Evolutionary conservation across 371 early-diverging fungal species (phyloP), one percentile per base, ranked within the genome.

Genomic region (Dinochytrium kinnereticum): DNA sequence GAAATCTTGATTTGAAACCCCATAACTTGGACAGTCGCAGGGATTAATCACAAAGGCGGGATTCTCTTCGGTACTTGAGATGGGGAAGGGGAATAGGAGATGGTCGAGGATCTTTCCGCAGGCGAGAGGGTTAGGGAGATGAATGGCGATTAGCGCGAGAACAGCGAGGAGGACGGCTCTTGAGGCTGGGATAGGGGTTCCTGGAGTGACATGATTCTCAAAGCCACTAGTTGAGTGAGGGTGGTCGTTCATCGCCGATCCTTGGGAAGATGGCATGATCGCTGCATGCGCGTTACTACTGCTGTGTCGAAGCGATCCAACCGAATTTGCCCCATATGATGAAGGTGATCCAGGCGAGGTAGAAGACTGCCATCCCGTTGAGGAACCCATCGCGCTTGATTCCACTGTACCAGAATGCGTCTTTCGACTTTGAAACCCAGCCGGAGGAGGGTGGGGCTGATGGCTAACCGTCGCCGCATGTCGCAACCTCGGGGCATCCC

Each of bases 91-190:
- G 61, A 61, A 61, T 10, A 61, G 26, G 13, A 61, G 36, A 36
- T 61, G 24, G 24, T 61, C 61, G 2, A 61, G 36, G 5, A 61
- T 30, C 34, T 34, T 17, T 31, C 13, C 61, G 26, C 36, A 31
- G 15, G 37, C 61, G 3, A 26, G 10, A 37, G 61, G 61, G 34
- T 61, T 61, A 5, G 61, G 61, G 34, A 61, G 36, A 34, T 61
- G 61, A 34, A 61, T 61, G 61, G 61, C 61, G 34, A 61, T 61
- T 3, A 61, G 36, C 3, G 61, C 61, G 5, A 37, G 17, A 37
- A 61, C 36, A 7, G 61, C 3, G 34, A 61, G 30, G 7, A 61
- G 61, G 7, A 61, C 26, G 24, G 37, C 36, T 34, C 26, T 61
- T 13, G 61, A 61, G 7, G 61, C 36, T 10, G 61, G 30, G 3